These are phyloP conservation scores for Lycium ferocissimum DNA, from an alignment of 257 asterid genomes.

Conservation along the genomic window DNA sequence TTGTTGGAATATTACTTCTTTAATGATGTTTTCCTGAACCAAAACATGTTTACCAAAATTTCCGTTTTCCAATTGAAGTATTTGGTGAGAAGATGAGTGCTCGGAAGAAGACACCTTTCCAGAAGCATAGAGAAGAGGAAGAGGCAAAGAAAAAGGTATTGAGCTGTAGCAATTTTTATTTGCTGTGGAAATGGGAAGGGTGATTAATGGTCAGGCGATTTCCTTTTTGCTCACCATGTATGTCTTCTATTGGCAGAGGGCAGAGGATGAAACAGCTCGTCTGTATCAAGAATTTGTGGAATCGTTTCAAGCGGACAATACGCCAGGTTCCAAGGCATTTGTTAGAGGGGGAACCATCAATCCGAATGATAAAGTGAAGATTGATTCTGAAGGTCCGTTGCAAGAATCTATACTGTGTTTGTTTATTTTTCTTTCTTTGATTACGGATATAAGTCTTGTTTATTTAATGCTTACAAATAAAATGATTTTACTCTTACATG, in stretches of 20 bases:
- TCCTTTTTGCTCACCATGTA: background rate
- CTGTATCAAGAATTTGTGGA: constrained; percentile 83
- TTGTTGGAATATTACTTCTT: background rate
- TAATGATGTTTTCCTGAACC: background rate
- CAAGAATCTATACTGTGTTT: constrained; percentile 29
- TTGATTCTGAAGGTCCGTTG: constrained; percentile 73
- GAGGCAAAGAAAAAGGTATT: constrained; percentile 86
- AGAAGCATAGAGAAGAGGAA: constrained; percentile 96
- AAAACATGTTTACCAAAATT: constrained; percentile 9
- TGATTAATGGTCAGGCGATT: background rate
- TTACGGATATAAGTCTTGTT: constrained; percentile 16
- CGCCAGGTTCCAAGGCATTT: constrained; percentile 86
- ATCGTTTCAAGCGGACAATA: constrained; percentile 74
- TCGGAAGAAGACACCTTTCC: constrained; percentile 91
- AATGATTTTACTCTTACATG: constrained; percentile 67
- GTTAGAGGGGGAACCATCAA: constrained; percentile 88
- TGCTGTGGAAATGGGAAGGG: background rate
- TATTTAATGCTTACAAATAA: constrained; percentile 42
- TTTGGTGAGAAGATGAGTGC: constrained; percentile 66
- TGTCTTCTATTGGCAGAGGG: constrained; percentile 58
- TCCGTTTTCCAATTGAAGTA: constrained; percentile 35
- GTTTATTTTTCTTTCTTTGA: background rate
- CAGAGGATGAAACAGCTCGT: constrained; percentile 88
- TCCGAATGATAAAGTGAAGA: constrained; percentile 75
- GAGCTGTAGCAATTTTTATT: background rate